A percentile compares a stretch with the other conserved stretches of the same genome.
Evolutionary conservation across 805 yeast species (phyloP).

Genomic region (Pichia manshurica): DNA sequence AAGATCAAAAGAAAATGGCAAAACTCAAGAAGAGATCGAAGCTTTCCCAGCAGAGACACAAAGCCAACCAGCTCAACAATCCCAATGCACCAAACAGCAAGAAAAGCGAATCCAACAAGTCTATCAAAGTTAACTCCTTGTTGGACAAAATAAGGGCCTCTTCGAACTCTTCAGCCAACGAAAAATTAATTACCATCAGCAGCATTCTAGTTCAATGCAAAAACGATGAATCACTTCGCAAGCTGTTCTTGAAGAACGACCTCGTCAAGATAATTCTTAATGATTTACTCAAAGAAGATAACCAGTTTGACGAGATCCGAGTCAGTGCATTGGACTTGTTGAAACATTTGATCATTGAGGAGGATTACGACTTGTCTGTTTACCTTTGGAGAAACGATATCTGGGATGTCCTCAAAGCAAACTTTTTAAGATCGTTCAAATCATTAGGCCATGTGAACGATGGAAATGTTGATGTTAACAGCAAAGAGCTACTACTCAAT

Average conservation of each 20-base stretch:
- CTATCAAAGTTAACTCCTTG: slow-evolving; percentile 57
- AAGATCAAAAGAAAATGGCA: slow-evolving; percentile 44
- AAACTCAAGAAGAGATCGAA: slow-evolving; percentile 66
- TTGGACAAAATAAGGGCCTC: slow-evolving; percentile 48
- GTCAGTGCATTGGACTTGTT: slow-evolving; percentile 77
- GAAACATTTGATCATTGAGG: slow-evolving; percentile 75
- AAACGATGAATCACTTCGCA: slow-evolving; percentile 41
- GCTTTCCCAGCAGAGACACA: slow-evolving; percentile 33
- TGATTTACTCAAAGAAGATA: slow-evolving; percentile 41
- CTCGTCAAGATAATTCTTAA: slow-evolving; percentile 53
- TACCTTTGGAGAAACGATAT: slow-evolving; percentile 74
- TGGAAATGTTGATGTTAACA: slow-evolving; percentile 22
- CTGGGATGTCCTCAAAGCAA: slow-evolving; percentile 53
- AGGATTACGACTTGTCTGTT: slow-evolving; percentile 77
- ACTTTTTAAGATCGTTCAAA: slow-evolving; percentile 44
- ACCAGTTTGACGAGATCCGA: slow-evolving; percentile 68
- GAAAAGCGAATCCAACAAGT: slow-evolving; percentile 25
- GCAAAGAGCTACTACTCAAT: slow-evolving; percentile 49
- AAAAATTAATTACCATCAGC: slow-evolving; percentile 69
- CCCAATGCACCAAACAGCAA: neutral
- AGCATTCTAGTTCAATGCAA: slow-evolving; percentile 69
- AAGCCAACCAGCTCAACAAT: slow-evolving; percentile 7
- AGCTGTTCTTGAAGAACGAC: slow-evolving; percentile 62
- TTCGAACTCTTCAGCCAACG: slow-evolving; percentile 56
- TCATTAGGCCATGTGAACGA: slow-evolving; percentile 42